Evolutionary conservation across 2,329 filamentous ascomycete genomes (phyloP).

Genomic region (Aspergillus pseudoterreus): DNA sequence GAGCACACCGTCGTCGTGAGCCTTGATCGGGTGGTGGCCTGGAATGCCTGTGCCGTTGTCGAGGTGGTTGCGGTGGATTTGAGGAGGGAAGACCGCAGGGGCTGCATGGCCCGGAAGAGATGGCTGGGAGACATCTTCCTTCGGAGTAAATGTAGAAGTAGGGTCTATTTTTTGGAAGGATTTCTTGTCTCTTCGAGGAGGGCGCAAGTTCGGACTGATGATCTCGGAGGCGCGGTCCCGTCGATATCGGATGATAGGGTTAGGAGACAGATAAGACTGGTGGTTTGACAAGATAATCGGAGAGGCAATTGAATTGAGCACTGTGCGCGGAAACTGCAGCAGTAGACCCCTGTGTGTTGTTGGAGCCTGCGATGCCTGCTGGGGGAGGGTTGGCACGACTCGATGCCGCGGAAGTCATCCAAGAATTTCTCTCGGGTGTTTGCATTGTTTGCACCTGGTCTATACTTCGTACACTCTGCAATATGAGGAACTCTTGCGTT

Average conservation of each 20-base stretch:
- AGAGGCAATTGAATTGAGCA: not conserved
- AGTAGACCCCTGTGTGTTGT: not conserved
- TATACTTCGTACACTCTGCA: not conserved
- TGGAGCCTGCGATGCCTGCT: slow-evolving; percentile 1
- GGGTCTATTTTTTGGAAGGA: not conserved
- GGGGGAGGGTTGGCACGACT: slow-evolving; percentile 1
- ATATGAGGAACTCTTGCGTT: no score
- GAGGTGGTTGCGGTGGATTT: slow-evolving; percentile 21
- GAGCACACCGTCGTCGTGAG: slow-evolving; percentile 7
- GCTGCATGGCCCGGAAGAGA: slow-evolving; percentile 29
- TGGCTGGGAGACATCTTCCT: slow-evolving; percentile 27
- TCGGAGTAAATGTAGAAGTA: not conserved
- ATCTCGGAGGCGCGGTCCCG: not conserved
- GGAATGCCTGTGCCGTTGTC: slow-evolving; percentile 16
- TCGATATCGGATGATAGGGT: no score
- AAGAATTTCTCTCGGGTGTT: slow-evolving; percentile 30
- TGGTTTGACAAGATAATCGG: no score
- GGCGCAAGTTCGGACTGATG: no score
- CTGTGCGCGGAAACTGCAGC: not conserved
- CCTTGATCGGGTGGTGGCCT: slow-evolving; percentile 15
- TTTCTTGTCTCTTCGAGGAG: no score
- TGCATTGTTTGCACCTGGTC: slow-evolving; percentile 29
- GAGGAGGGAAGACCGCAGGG: slow-evolving; percentile 25
- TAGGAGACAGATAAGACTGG: no score
- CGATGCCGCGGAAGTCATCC: slow-evolving; percentile 11